These are phyloP conservation scores for Neckera pumila DNA, from an alignment of 225 moss, liverwort and hornwort genomes.

Conservation along the genomic window DNA sequence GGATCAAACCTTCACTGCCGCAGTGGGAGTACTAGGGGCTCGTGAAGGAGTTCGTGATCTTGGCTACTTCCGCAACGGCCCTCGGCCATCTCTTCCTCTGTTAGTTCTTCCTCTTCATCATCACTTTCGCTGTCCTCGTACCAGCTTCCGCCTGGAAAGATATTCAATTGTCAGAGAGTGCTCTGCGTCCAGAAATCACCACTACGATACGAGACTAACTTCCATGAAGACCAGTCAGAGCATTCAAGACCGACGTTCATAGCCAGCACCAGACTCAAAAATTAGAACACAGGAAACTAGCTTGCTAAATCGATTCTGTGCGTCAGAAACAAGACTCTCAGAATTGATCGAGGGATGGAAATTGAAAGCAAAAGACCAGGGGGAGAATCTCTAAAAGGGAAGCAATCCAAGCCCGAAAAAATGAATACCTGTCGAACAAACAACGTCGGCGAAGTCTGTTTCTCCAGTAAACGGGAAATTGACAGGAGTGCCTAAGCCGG, in stretches of 20 bases:
- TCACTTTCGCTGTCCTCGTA: slow-evolving; percentile 44
- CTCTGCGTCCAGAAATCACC: not conserved
- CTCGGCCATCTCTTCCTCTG: slow-evolving; percentile 45
- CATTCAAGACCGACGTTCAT: not conserved
- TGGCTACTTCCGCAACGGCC: slow-evolving; percentile 34
- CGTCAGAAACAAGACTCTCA: not conserved
- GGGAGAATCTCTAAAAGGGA: not conserved
- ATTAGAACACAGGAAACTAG: not conserved
- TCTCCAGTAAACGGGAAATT: slow-evolving; percentile 12
- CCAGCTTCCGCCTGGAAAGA: slow-evolving; percentile 32
- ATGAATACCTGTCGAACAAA: slow-evolving; percentile 38
- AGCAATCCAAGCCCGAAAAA: not conserved
- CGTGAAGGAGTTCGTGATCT: slow-evolving; percentile 5
- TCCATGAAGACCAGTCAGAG: not conserved
- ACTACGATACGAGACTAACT: not conserved
- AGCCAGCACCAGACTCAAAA: not conserved
- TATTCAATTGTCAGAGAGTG: not conserved
- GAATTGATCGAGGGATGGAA: not conserved
- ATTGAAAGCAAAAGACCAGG: not conserved
- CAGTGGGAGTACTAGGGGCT: slow-evolving; percentile 5
- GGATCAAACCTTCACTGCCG: slow-evolving; percentile 18
- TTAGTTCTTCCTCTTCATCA: slow-evolving; percentile 32
- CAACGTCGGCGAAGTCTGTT: slow-evolving; percentile 17
- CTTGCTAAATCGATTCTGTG: not conserved
- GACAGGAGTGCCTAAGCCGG: slow-evolving; percentile 5